A percentile compares a stretch with the other conserved stretches of the same genome.
phyloP scores from a whole-genome alignment of 306 rosid species.

The Quercus glauca region DNA sequence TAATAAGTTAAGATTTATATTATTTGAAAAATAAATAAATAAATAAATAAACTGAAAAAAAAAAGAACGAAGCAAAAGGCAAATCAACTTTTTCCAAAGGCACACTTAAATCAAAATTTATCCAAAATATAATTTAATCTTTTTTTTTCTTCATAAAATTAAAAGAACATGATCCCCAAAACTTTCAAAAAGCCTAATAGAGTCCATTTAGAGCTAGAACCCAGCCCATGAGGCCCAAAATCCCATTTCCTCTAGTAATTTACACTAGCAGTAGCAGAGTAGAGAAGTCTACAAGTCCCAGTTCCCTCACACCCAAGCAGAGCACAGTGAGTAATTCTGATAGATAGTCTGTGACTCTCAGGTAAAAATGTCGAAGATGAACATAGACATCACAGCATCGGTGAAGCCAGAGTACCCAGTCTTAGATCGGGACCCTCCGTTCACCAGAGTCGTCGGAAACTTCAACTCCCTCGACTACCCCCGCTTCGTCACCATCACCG shows the following conservation, averaged over 20 bases:
- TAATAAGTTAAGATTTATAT: no score
- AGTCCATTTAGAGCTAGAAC: neutral
- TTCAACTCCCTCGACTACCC: constrained; percentile 81
- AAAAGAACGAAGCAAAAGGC: no score
- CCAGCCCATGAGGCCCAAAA: neutral
- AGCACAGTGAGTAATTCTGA: neutral
- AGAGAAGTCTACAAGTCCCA: neutral
- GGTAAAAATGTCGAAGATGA: constrained; percentile 42
- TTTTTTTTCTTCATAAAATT: no score
- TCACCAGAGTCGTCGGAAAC: constrained; percentile 80
- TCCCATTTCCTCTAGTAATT: neutral
- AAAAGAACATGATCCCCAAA: no score
- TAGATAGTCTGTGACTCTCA: neutral
- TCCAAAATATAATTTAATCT: no score
- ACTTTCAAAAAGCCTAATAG: no score
- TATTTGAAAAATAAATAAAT: no score
- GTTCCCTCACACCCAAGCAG: neutral
- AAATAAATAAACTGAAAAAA: no score
- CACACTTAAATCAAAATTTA: no score
- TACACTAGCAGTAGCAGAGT: neutral
- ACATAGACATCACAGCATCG: constrained; percentile 90
- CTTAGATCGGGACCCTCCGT: constrained; percentile 92
- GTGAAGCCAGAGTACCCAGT: constrained; percentile 84
- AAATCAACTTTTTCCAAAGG: no score
- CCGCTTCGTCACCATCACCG: constrained; percentile 83